phyloP scores from a whole-genome alignment of 2,329 filamentous ascomycete genomes.

The Neofusicoccum umdonicola region DNA sequence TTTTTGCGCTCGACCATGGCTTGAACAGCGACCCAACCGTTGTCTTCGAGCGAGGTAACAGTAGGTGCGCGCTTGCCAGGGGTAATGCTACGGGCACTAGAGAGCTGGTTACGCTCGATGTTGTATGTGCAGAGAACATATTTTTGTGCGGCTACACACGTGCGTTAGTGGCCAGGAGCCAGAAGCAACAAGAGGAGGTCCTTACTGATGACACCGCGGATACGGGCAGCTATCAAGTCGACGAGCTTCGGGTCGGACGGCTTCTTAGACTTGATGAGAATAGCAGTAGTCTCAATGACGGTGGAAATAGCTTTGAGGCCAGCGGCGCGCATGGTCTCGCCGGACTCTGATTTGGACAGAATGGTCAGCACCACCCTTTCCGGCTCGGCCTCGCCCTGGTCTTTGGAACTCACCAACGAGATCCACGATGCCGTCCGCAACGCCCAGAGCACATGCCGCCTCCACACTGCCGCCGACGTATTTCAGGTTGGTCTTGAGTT shows the following conservation, averaged over 20 bases:
- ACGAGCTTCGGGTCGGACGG: conserved; percentile 79
- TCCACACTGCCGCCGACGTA: conserved; percentile 96
- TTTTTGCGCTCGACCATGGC: conserved; percentile 89
- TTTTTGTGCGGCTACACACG: conserved; percentile 68
- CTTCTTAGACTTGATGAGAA: conserved; percentile 86
- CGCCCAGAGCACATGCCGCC: conserved; percentile 90
- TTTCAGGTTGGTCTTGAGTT: conserved; percentile 79
- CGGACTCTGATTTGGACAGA: conserved; percentile 68
- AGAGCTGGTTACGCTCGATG: conserved; percentile 68
- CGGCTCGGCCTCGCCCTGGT: background rate
- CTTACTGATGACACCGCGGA: conserved; percentile 84
- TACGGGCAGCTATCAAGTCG: conserved; percentile 79
- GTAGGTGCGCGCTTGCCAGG: conserved; percentile 93
- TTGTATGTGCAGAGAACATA: conserved; percentile 98
- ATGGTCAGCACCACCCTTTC: background rate
- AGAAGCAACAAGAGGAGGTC: conserved; percentile 21
- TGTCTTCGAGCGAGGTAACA: conserved; percentile 81
- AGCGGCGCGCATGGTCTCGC: conserved; percentile 96
- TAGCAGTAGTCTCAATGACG: conserved; percentile 80
- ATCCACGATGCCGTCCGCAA: conserved; percentile 96
- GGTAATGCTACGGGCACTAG: conserved; percentile 71
- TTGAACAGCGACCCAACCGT: conserved; percentile 91
- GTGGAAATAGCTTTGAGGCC: conserved; percentile 93
- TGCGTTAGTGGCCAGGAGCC: conserved; percentile 19
- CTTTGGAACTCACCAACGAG: conserved; percentile 73